Evolutionary conservation across 2,329 filamentous ascomycete genomes (phyloP).

Genomic region (Pseudogymnoascus sp.): DNA sequence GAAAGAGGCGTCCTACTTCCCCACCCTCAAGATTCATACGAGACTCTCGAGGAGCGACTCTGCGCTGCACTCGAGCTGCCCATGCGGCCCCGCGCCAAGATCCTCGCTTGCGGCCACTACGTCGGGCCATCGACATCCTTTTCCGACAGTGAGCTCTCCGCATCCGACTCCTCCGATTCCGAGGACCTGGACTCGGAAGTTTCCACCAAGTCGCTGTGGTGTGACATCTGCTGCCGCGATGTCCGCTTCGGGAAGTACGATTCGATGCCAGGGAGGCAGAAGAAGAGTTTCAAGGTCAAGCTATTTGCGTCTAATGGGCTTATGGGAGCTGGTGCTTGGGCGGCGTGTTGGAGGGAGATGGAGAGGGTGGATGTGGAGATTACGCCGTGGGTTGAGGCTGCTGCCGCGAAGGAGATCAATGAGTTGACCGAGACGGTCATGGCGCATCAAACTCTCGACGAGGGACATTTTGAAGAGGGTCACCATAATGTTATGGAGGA

Average conservation of each 20-base stretch:
- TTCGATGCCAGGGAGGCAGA: conserved; percentile 11
- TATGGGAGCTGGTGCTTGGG: conserved; percentile 87
- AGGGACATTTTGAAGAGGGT: not conserved
- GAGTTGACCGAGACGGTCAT: not conserved
- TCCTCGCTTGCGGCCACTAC: conserved; percentile 71
- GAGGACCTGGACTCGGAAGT: conserved; percentile 14
- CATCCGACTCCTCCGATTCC: conserved; percentile 19
- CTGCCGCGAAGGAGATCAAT: conserved; percentile 42
- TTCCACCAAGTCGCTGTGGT: conserved; percentile 17
- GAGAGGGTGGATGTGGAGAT: conserved; percentile 95
- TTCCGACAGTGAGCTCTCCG: conserved; percentile 17
- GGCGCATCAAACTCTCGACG: conserved; percentile 4
- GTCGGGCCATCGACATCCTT: conserved; percentile 48
- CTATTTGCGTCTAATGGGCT: conserved; percentile 92
- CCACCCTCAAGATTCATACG: conserved; percentile 72
- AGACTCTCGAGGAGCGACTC: conserved; percentile 68
- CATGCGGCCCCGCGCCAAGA: conserved; percentile 52
- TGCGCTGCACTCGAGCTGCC: conserved; percentile 67
- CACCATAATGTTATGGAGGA: conserved; percentile 2
- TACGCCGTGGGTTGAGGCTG: conserved; percentile 58
- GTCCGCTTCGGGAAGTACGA: conserved; percentile 22
- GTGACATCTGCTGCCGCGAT: conserved; percentile 26
- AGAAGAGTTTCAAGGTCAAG: conserved; percentile 61
- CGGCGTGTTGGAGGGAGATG: conserved; percentile 94
- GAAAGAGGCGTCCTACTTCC: conserved; percentile 66